A percentile compares a stretch with the other conserved stretches of the same genome.
These are phyloP conservation scores for Tripidium arundinaceum DNA, from an alignment of 202 grass and related monocot genomes.

Conservation along the genomic window DNA sequence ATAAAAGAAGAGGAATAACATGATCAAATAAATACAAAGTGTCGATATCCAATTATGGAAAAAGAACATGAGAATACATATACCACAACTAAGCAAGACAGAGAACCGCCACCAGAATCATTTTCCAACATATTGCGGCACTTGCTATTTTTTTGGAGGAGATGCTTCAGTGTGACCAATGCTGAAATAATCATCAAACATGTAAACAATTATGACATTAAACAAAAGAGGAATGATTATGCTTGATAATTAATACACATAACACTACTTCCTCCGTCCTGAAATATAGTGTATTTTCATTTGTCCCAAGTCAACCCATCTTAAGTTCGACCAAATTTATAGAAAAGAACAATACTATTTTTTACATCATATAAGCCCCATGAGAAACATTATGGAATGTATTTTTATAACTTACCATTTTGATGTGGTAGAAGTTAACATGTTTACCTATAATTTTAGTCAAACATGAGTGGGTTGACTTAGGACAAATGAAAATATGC, in stretches of 20 bases:
- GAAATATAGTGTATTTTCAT: too few relatives aligned
- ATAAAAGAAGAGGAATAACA: slow-evolving; percentile 13
- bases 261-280: too few relatives aligned
- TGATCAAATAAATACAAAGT: not conserved
- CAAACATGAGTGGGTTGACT: too few relatives aligned
- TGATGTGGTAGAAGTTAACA: too few relatives aligned
- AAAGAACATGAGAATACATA: slow-evolving; percentile 7
- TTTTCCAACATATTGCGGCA: slow-evolving; percentile 93
- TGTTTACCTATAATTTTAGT: too few relatives aligned
- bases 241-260: not conserved
- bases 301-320: too few relatives aligned
- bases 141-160: slow-evolving; percentile 83
- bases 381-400: too few relatives aligned
- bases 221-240: not conserved
- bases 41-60: slow-evolving; percentile 4
- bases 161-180: slow-evolving; percentile 84
- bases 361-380: too few relatives aligned
- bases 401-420: too few relatives aligned
- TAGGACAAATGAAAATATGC: too few relatives aligned
- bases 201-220: not conserved
- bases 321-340: too few relatives aligned
- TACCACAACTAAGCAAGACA: slow-evolving; percentile 86
- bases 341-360: too few relatives aligned
- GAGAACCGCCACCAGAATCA: slow-evolving; percentile 84
- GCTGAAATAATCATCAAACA: slow-evolving; percentile 43